Percentiles rank a stretch among this genome's conserved stretches.
Conservation (phyloP, 495 filamentous ascomycete genomes). For the Schizothecium vesticola region DNA sequence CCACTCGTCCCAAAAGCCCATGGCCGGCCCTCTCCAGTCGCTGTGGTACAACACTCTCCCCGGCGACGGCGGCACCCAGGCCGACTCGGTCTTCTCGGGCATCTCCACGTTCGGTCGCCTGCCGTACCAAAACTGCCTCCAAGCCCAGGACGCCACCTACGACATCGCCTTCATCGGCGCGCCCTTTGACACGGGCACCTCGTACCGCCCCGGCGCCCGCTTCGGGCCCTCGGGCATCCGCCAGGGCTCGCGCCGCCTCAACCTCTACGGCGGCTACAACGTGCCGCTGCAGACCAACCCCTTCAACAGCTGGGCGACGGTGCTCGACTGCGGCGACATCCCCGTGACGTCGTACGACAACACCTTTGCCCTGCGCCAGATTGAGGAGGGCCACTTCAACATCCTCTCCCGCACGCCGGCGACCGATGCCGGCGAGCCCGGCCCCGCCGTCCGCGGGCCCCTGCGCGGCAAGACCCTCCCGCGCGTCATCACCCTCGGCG, state of each 20-base stretch:
- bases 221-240: slow-evolving; percentile 85
- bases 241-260: slow-evolving; percentile 71
- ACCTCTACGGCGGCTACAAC: slow-evolving; percentile 71
- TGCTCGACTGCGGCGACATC: slow-evolving; percentile 83
- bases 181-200: slow-evolving; percentile 38
- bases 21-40: slow-evolving; percentile 45
- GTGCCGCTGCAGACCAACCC: slow-evolving; percentile 75
- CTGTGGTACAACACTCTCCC: slow-evolving; percentile 54
- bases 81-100: slow-evolving; percentile 65
- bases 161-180: slow-evolving; percentile 78
- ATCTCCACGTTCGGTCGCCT: slow-evolving; percentile 82
- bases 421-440: slow-evolving; percentile 42
- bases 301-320: slow-evolving; percentile 68
- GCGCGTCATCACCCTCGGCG: slow-evolving; percentile 70
- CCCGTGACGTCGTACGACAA: slow-evolving; percentile 80
- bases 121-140: slow-evolving; percentile 68
- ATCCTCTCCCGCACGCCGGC: slow-evolving; percentile 48
- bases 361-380: slow-evolving; percentile 69
- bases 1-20: slow-evolving; percentile 34
- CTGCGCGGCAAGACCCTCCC: slow-evolving; percentile 49
- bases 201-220: slow-evolving; percentile 56
- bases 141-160: slow-evolving; percentile 57
- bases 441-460: slow-evolving; percentile 30
- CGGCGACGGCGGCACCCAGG: slow-evolving; percentile 55
- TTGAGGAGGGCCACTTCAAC: slow-evolving; percentile 62